phyloP scores from a whole-genome alignment of 352 stramenopile species.

The Globisporangium polare region DNA sequence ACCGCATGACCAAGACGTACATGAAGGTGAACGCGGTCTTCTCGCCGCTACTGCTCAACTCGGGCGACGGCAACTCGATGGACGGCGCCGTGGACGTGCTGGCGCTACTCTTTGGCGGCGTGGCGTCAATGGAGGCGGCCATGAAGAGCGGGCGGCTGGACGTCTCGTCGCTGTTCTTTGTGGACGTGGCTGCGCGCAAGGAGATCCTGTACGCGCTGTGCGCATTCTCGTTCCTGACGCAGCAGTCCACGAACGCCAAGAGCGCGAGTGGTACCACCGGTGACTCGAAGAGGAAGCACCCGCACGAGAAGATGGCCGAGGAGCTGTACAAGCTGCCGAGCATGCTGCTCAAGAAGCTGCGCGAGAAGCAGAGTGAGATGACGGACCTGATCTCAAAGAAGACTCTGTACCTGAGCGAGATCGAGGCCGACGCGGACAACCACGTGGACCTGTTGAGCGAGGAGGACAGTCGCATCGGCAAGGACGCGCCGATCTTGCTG shows the following conservation, averaged over 20 bases:
- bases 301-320: conserved; percentile 50
- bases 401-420: conserved; percentile 72
- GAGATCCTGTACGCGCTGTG: conserved; percentile 76
- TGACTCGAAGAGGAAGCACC: conserved; percentile 9
- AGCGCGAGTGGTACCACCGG: background rate
- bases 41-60: conserved; percentile 20
- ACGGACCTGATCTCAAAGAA: conserved; percentile 62
- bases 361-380: conserved; percentile 43
- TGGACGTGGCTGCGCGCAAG: conserved; percentile 54
- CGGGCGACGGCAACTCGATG: conserved; percentile 14
- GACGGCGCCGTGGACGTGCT: conserved; percentile 64
- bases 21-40: conserved; percentile 41
- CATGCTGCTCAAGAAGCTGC: conserved; percentile 58
- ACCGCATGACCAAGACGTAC: conserved; percentile 57
- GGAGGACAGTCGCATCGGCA: conserved; percentile 58
- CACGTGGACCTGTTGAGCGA: conserved; percentile 52
- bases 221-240: conserved; percentile 77
- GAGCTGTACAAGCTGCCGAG: conserved; percentile 63
- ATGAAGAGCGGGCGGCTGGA: conserved; percentile 77
- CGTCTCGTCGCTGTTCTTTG: conserved; percentile 73
- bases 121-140: conserved; percentile 68
- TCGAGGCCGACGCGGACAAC: conserved; percentile 45
- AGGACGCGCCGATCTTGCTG: conserved; percentile 74
- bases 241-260: conserved; percentile 38
- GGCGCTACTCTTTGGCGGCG: conserved; percentile 68